Evolutionary conservation across 2,329 filamentous ascomycete species (phyloP).

Genomic region (Trichoderma koningiopsis): DNA sequence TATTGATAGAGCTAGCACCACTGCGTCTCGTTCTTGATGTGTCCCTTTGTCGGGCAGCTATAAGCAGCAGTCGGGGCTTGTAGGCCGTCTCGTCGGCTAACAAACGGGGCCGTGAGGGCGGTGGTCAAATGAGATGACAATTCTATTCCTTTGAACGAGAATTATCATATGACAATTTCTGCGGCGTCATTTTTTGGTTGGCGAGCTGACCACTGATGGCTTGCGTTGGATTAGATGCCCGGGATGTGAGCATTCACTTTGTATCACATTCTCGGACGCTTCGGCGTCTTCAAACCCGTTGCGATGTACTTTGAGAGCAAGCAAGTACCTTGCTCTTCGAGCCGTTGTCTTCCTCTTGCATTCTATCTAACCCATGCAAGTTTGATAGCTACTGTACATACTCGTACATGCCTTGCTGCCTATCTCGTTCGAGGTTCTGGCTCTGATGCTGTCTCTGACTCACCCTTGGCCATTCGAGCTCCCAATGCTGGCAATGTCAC

Average conservation of each 20-base stretch:
- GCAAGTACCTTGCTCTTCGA: neutral
- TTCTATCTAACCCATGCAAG: conserved; percentile 3
- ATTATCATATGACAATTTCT: conserved; percentile 9
- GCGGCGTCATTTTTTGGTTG: neutral
- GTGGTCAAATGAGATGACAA: neutral
- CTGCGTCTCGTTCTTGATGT: neutral
- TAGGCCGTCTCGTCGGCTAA: neutral
- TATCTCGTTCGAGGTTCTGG: neutral
- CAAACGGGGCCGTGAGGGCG: neutral
- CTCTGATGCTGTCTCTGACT: neutral
- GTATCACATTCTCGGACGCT: neutral
- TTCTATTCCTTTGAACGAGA: neutral
- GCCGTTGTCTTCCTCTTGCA: neutral
- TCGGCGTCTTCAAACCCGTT: neutral
- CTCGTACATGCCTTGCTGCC: neutral
- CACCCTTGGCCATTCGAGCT: neutral
- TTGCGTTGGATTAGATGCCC: neutral
- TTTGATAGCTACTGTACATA: neutral
- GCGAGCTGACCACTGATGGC: neutral
- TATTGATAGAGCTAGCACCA: neutral
- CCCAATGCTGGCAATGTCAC: neutral
- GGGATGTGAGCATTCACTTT: neutral
- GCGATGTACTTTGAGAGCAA: neutral
- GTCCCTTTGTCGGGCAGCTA: conserved; percentile 13
- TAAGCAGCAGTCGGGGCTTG: conserved; percentile 6